Evolutionary conservation across 2,329 filamentous ascomycete genomes (phyloP).

Genomic region (Zymoseptoria tritici): DNA sequence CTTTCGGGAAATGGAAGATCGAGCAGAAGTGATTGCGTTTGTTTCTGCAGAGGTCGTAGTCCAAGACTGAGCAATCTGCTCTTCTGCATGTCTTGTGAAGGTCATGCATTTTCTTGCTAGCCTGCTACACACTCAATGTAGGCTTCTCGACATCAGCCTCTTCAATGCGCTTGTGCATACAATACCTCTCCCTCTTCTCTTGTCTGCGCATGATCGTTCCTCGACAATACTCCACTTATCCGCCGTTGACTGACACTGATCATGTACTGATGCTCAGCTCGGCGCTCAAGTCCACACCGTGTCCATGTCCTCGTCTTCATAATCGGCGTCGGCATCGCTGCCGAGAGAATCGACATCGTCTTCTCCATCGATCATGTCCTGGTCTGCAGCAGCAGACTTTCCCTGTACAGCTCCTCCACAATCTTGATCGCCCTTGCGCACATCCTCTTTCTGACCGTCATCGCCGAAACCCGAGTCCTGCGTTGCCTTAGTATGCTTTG

Average conservation of each 20-base stretch:
- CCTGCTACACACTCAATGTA: background rate
- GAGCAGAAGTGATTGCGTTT: background rate
- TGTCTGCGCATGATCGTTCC: background rate
- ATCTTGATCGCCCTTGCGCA: too few species aligned
- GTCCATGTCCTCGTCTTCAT: background rate
- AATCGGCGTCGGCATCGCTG: background rate
- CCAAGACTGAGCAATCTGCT: background rate
- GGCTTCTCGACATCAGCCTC: background rate
- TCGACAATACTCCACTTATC: background rate
- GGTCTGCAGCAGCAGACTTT: too few species aligned
- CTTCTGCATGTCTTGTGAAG: background rate
- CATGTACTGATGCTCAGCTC: background rate
- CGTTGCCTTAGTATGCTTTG: background rate
- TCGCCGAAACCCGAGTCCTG: background rate
- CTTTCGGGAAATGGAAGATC: too few species aligned
- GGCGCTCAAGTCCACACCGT: background rate
- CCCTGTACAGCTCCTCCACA: too few species aligned
- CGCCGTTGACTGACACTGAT: background rate
- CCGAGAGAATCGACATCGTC: background rate
- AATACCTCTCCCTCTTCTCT: background rate
- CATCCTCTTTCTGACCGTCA: background rate
- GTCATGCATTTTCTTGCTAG: background rate
- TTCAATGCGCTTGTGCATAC: too few species aligned
- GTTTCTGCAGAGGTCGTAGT: background rate
- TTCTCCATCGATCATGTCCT: background rate